Percentiles rank a stretch among this genome's conserved stretches.
Conservation (phyloP, 2,329 filamentous ascomycete species). For the Cytospora piceae region DNA sequence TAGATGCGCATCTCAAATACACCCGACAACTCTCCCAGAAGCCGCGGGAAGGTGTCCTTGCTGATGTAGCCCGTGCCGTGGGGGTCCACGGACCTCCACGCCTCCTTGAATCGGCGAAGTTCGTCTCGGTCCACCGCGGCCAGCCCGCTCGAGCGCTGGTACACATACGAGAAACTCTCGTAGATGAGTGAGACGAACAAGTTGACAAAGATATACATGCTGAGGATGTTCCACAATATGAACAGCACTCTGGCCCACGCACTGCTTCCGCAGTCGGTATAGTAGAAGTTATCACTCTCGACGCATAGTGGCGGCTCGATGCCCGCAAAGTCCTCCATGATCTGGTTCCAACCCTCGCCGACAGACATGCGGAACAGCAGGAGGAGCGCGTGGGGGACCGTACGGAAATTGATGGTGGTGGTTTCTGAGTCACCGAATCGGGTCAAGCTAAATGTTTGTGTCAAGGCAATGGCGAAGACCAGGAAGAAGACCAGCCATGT, state of each 20-base stretch:
- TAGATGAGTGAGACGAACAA: slow-evolving; percentile 98
- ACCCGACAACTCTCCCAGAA: slow-evolving; percentile 90
- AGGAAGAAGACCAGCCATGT: slow-evolving; percentile 98
- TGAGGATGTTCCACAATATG: slow-evolving; percentile 97
- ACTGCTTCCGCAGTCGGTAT: slow-evolving; percentile 90
- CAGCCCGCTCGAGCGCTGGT: slow-evolving; percentile 92
- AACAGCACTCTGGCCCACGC: slow-evolving; percentile 89
- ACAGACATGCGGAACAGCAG: slow-evolving; percentile 90
- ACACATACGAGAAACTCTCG: slow-evolving; percentile 99
- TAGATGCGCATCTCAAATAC: slow-evolving; percentile 98
- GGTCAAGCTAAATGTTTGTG: slow-evolving; percentile 93
- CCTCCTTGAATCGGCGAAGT: slow-evolving; percentile 95
- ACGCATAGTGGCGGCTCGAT: slow-evolving; percentile 84
- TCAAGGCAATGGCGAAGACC: slow-evolving; percentile 94
- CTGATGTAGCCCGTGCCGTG: slow-evolving; percentile 88
- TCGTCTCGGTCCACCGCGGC: slow-evolving; percentile 90
- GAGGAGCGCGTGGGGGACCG: slow-evolving; percentile 90
- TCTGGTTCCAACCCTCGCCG: slow-evolving; percentile 93
- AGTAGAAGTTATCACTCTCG: slow-evolving; percentile 70
- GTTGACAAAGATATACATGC: slow-evolving; percentile 99
- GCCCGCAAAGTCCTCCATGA: slow-evolving; percentile 93
- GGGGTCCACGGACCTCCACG: slow-evolving; percentile 95
- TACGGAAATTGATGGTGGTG: slow-evolving; percentile 88
- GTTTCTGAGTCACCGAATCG: slow-evolving; percentile 76
- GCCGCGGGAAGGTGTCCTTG: slow-evolving; percentile 84